Percentiles rank a stretch among this genome's conserved stretches.
Evolutionary conservation across 129 eudicot genomes (phyloP).

Genomic region (Lonicera japonica): DNA sequence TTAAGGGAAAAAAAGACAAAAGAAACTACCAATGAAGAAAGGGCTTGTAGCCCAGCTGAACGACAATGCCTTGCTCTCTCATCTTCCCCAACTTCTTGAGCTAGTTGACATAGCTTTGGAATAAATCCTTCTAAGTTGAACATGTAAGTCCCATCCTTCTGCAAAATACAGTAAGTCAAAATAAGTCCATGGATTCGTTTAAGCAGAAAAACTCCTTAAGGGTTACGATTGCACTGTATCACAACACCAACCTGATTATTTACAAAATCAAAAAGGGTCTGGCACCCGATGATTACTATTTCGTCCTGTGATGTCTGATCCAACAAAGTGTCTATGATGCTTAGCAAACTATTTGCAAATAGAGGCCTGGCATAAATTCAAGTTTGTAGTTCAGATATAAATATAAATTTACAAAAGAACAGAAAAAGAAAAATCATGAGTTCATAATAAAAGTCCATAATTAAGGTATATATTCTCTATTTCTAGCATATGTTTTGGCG

Average conservation of each 20-base stretch:
- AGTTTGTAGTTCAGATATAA: background rate
- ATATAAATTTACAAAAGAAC: background rate
- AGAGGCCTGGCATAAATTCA: constrained; percentile 64
- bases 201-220: background rate
- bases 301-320: constrained; percentile 83
- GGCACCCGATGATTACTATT: constrained; percentile 70
- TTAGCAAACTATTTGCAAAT: constrained; percentile 80
- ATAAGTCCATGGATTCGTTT: background rate
- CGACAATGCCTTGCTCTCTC: constrained; percentile 58
- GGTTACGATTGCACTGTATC: too few species aligned
- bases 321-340: constrained; percentile 69
- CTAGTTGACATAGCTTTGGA: constrained; percentile 78
- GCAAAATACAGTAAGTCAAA: constrained; percentile 14
- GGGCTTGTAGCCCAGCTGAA: constrained; percentile 79
- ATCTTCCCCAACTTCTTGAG: constrained; percentile 95
- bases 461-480: too few species aligned
- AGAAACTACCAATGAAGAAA: constrained; percentile 70
- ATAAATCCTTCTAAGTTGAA: constrained; percentile 78
- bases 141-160: constrained; percentile 89
- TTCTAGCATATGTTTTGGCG: too few species aligned
- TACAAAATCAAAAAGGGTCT: constrained; percentile 75
- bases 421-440: background rate
- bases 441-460: too few species aligned
- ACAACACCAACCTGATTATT: constrained; percentile 75
- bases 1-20: too few species aligned